A percentile compares a stretch with the other conserved stretches of the same genome.
phyloP scores from a whole-genome alignment of 2,329 filamentous ascomycete species.

The Chalaropsis ovoidea region DNA sequence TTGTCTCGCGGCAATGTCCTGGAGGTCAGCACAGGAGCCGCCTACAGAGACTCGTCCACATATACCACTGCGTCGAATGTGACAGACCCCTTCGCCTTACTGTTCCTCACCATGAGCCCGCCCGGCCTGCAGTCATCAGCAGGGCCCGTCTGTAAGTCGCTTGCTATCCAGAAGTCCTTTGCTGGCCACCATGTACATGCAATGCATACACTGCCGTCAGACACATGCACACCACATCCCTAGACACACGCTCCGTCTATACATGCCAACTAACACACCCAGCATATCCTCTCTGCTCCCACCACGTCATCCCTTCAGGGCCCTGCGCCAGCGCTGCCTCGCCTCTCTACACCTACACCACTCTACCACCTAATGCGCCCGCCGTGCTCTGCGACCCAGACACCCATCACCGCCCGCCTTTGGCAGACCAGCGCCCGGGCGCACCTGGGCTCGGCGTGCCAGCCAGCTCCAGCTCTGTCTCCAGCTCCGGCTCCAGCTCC shows the following conservation, averaged over 20 bases:
- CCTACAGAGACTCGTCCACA: neutral
- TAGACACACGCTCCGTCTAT: neutral
- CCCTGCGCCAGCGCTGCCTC: neutral
- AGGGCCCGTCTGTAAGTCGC: neutral
- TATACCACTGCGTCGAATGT: neutral
- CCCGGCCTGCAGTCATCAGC: neutral
- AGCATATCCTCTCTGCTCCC: neutral
- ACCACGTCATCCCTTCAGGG: neutral
- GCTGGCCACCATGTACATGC: neutral
- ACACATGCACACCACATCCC: neutral
- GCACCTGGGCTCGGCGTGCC: neutral
- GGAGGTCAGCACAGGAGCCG: neutral
- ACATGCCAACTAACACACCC: neutral
- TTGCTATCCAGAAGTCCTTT: neutral
- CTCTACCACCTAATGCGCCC: neutral
- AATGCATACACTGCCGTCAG: neutral
- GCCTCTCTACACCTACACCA: neutral
- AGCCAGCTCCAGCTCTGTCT: neutral
- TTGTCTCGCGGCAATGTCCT: constrained; percentile 4
- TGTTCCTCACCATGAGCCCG: neutral
- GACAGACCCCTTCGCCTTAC: neutral
- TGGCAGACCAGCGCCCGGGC: neutral
- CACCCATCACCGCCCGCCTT: neutral
- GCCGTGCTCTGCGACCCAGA: neutral
- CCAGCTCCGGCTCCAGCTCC: no score